Base-by-base conservation (phyloP, 805 yeast species). In the Metschnikowia shivogae region DNA sequence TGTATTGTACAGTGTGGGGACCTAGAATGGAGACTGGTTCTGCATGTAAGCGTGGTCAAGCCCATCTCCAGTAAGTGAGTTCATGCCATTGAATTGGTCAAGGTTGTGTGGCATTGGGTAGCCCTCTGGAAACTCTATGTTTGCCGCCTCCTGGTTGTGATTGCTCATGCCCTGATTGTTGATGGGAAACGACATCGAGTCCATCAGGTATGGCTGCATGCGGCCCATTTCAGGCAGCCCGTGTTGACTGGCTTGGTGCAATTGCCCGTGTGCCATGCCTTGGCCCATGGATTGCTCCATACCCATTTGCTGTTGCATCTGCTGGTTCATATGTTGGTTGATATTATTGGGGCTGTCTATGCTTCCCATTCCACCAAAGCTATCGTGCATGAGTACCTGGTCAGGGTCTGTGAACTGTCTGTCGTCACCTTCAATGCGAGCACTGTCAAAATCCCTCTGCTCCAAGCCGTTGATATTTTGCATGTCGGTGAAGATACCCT, bases 1-100 rank as follows among this genome's bases (percentile, higher is more conserved):
- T 36, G 8, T 36, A 37, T 29, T 29, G 34, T 37, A 37, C 40
- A 37, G 27, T 37, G 14, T 17, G 19, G 40, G 19, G n/a, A n/a
- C 27, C 30, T 27, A 37, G 30, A 37, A 37, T 9, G 40, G 40
- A 19, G 40, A 28, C 30, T 39, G 42, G 36, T 39, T 39, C 10
- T 22, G 30, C 42, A 39, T 31, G 42, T 39, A 39, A 13, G 36
- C 35, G 31, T 32, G 31, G 29, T 39, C 42, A 19, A 39, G 24
- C 9, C 22, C 29, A 9, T 32, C 29, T 22, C 42, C 42, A 26
- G 26, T 33, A 26, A 39, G 42, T 32, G 31, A 35, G 19, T 32
- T 32, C 42, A 39, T 39, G 34, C 35, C 42, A 39, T 39, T 39
- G 22, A 30, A 39, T 22, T 39, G 42, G 28, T 39, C 42, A 13